A percentile compares a stretch with the other conserved stretches of the same genome.
Conservation (phyloP, 2,329 filamentous ascomycete species). For the Arthrinium phaeospermum region DNA sequence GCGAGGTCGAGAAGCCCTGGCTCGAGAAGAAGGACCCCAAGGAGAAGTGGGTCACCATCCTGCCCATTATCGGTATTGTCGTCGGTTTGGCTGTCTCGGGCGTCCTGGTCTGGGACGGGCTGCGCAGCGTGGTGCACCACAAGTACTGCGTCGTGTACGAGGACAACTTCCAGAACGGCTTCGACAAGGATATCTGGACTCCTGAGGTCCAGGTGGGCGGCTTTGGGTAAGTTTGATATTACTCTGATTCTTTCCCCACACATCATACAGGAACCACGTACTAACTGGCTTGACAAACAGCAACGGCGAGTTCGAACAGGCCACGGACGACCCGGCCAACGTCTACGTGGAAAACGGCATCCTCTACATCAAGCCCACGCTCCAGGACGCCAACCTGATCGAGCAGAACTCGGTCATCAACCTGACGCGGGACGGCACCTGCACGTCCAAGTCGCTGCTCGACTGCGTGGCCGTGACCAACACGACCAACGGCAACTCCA, state of each 20-base stretch:
- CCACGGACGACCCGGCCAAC: constrained; percentile 75
- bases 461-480: constrained; percentile 77
- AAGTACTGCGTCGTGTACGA: constrained; percentile 73
- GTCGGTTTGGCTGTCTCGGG: constrained; percentile 72
- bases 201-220: constrained; percentile 78
- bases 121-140: constrained; percentile 74
- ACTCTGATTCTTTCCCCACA: not conserved
- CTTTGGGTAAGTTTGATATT: constrained; percentile 65
- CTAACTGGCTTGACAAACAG: constrained; percentile 44
- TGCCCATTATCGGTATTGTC: constrained; percentile 74
- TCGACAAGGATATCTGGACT: constrained; percentile 69
- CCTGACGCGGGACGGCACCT: constrained; percentile 68
- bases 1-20: constrained; percentile 79
- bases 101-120: constrained; percentile 77
- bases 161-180: constrained; percentile 67
- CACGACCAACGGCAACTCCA: constrained; percentile 70
- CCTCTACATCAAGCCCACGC: constrained; percentile 77
- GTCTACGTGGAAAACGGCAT: constrained; percentile 72
- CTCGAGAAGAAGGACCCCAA: constrained; percentile 73
- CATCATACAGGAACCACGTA: not conserved
- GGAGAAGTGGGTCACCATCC: constrained; percentile 86
- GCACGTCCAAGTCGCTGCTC: constrained; percentile 64
- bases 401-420: constrained; percentile 71
- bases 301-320: constrained; percentile 82
- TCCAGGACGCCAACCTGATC: constrained; percentile 72